Conservation (phyloP, 345 rosid species). For the Gossypium sturtianum region DNA sequence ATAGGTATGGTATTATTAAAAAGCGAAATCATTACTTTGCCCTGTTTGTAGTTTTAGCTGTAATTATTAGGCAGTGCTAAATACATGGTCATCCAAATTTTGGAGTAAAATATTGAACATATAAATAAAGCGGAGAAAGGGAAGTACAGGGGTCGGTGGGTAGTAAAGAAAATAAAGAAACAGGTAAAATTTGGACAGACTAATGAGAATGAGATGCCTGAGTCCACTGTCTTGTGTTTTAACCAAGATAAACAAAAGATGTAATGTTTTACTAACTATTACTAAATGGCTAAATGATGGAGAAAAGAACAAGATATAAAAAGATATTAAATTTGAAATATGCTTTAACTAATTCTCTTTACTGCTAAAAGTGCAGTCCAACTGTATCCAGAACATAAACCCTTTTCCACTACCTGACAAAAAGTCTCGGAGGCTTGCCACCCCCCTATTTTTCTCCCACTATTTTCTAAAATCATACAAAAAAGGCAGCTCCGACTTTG, state of each 20-base stretch:
- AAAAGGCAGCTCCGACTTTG: slow-evolving; percentile 27
- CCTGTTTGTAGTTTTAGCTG: neutral
- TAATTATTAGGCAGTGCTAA: neutral
- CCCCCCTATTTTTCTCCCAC: neutral
- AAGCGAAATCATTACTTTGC: neutral
- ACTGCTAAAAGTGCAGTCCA: neutral
- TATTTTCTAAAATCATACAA: slow-evolving; percentile 7
- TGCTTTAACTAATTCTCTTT: neutral
- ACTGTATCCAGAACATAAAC: slow-evolving; percentile 3
- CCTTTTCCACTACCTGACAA: slow-evolving; percentile 23
- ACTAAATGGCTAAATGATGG: neutral
- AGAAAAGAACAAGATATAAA: neutral
- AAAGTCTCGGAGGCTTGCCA: slow-evolving; percentile 18
- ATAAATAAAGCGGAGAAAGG: neutral
- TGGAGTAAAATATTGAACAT: neutral
- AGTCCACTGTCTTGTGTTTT: neutral
- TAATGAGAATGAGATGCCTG: neutral
- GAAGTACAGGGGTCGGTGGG: too few species aligned
- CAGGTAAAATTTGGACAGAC: neutral
- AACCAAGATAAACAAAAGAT: neutral
- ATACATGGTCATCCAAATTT: neutral
- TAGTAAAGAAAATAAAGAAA: too few species aligned
- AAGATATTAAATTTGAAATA: too few species aligned
- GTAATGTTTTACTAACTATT: neutral
- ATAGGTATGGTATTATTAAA: neutral